Percentiles rank a stretch among this genome's conserved stretches.
These are phyloP conservation scores for Trichoderma lentiforme DNA, from an alignment of 2,329 filamentous ascomycete genomes.

Conservation along the genomic window DNA sequence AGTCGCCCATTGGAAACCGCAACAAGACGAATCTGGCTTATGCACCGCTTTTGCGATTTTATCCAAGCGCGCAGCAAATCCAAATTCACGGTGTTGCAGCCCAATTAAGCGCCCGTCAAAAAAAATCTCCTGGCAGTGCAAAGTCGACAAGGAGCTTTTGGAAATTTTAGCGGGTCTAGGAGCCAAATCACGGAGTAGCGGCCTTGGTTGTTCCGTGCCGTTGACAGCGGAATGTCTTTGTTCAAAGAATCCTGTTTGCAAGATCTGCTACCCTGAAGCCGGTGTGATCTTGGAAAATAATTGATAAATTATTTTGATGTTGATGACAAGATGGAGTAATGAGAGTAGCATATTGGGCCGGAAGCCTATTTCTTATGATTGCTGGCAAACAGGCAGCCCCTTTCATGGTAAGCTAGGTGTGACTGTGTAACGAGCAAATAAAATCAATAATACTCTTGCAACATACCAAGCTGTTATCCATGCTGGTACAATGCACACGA, in stretches of 20 bases:
- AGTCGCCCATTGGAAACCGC: constrained; percentile 15
- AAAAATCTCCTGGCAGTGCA: not conserved
- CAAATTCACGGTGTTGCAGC: not conserved
- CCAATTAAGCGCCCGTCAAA: constrained; percentile 13
- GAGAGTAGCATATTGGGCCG: not conserved
- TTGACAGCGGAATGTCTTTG: not conserved
- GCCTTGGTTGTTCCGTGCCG: constrained; percentile 12
- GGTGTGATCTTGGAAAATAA: not conserved
- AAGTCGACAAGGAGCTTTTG: constrained; percentile 15
- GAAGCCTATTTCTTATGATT: not conserved
- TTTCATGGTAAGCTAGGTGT: not conserved
- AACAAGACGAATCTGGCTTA: not conserved
- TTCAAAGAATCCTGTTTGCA: not conserved
- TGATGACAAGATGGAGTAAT: not conserved
- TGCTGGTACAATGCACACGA: not conserved
- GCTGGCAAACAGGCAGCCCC: not conserved
- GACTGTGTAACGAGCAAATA: not conserved
- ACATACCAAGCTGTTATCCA: not conserved
- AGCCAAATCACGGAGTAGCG: not conserved
- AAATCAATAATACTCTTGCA: not conserved
- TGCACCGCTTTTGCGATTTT: not conserved
- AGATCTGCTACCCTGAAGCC: not conserved
- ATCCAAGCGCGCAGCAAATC: not conserved
- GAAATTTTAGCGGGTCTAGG: constrained; percentile 18
- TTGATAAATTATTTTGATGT: not conserved